Conservation (phyloP, 192 early-diverging fungal species). For the Haplosporangium gracile region DNA sequence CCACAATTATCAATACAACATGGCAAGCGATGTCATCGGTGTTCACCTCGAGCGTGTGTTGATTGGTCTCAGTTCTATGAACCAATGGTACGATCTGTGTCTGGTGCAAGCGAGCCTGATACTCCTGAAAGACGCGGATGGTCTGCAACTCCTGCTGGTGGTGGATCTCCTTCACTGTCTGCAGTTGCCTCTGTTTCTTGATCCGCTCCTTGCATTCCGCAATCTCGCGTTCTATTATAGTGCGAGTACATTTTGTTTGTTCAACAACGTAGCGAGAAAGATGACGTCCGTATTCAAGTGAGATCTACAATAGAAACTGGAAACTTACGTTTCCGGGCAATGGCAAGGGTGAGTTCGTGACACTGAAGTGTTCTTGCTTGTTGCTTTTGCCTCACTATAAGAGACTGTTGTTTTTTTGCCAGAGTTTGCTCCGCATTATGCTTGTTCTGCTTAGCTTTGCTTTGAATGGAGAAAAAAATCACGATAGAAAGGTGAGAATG, state of each 20-base stretch:
- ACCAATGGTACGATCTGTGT: background rate
- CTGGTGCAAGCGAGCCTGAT: constrained; percentile 5
- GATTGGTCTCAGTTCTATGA: background rate
- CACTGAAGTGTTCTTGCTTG: constrained; percentile 4
- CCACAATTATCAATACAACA: background rate
- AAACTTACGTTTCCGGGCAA: constrained; percentile 33
- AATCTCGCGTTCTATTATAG: constrained; percentile 36
- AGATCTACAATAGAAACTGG: background rate
- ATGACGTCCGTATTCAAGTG: too few species aligned
- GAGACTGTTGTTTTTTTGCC: background rate
- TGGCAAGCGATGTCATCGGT: background rate
- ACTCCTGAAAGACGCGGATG: constrained; percentile 15
- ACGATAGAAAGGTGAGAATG: background rate
- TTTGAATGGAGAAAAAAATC: background rate
- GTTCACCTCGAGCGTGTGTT: constrained; percentile 8
- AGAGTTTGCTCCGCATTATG: background rate
- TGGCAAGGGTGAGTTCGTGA: constrained; percentile 22
- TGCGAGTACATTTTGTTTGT: background rate
- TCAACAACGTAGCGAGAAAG: background rate
- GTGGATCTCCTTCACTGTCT: constrained; percentile 26
- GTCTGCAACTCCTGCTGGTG: constrained; percentile 18
- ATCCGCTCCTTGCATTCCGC: constrained; percentile 27
- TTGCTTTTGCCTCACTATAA: background rate
- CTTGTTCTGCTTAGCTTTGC: background rate
- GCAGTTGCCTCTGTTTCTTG: constrained; percentile 31